Conservation (phyloP, 345 rosid genomes). For the Pelargonium nanum region DNA sequence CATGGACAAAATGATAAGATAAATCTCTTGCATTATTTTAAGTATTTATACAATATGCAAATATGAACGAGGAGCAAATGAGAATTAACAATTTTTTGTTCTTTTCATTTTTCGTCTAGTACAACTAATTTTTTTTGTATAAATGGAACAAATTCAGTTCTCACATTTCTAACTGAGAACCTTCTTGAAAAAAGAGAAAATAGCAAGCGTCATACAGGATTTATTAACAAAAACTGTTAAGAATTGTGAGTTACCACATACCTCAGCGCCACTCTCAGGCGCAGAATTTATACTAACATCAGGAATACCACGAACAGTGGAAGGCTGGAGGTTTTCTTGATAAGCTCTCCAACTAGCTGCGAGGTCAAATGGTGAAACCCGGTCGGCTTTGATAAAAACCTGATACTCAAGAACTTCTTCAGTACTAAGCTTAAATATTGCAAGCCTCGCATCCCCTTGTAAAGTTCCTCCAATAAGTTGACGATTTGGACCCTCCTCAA, state of each 20-base stretch:
- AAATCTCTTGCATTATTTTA: too few relatives aligned
- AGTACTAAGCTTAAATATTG: slow-evolving; percentile 50
- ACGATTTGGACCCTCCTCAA: slow-evolving; percentile 85
- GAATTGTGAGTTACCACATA: slow-evolving; percentile 5
- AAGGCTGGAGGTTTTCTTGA: slow-evolving; percentile 83
- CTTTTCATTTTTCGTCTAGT: too few relatives aligned
- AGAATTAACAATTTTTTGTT: too few relatives aligned
- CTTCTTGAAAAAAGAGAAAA: too few relatives aligned
- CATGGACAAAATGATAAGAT: too few relatives aligned
- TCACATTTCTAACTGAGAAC: too few relatives aligned
- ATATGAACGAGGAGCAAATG: too few relatives aligned
- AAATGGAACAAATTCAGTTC: too few relatives aligned
- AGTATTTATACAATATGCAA: too few relatives aligned
- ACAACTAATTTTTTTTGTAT: too few relatives aligned
- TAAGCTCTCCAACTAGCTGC: slow-evolving; percentile 99
- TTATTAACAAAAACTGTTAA: too few relatives aligned
- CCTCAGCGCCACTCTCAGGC: slow-evolving; percentile 50
- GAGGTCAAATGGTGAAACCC: slow-evolving; percentile 96
- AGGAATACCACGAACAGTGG: slow-evolving; percentile 87
- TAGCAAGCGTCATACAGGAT: too few relatives aligned
- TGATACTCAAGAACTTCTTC: slow-evolving; percentile 71
- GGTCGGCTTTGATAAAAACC: slow-evolving; percentile 70
- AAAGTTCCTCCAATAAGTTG: slow-evolving; percentile 61
- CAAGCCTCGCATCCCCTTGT: slow-evolving; percentile 72
- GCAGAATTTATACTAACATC: slow-evolving; percentile 82